Conservation (phyloP, 306 rosid genomes). For the Begonia peltatifolia region DNA sequence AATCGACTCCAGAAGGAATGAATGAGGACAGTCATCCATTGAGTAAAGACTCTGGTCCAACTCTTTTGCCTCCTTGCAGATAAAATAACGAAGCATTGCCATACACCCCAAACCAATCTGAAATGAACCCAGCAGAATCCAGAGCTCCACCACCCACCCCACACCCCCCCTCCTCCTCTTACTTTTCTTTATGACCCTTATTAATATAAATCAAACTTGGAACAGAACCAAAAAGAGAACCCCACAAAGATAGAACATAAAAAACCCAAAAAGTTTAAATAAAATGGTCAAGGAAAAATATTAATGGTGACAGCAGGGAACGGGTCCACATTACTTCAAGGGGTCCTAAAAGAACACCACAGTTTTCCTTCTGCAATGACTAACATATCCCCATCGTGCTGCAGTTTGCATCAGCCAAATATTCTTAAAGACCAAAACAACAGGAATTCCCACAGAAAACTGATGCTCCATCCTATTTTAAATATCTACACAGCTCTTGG, state of each 20-base stretch:
- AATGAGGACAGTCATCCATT: conserved; percentile 77
- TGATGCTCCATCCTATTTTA: not conserved
- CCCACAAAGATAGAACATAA: too few relatives aligned
- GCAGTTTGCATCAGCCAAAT: too few relatives aligned
- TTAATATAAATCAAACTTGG: too few relatives aligned
- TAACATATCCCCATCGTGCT: too few relatives aligned
- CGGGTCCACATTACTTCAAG: too few relatives aligned
- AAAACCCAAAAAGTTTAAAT: too few relatives aligned
- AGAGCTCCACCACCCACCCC: not conserved
- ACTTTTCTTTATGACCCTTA: not conserved
- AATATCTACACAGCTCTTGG: conserved; percentile 32
- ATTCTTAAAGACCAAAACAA: not conserved
- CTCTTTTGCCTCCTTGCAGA: conserved; percentile 54
- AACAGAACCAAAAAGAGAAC: not conserved
- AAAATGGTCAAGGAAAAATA: too few relatives aligned
- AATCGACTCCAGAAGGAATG: conserved; percentile 31
- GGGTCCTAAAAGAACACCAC: too few relatives aligned
- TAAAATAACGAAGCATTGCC: conserved; percentile 37
- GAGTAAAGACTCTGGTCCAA: conserved; percentile 59
- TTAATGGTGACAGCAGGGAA: too few relatives aligned
- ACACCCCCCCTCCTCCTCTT: too few relatives aligned
- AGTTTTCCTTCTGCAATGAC: too few relatives aligned
- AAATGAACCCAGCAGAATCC: conserved; percentile 4
- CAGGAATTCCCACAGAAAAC: not conserved
- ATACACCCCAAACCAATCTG: conserved; percentile 27